Base-by-base conservation (phyloP, 139 green algal species). In the Pycnococcus provasolii region DNA sequence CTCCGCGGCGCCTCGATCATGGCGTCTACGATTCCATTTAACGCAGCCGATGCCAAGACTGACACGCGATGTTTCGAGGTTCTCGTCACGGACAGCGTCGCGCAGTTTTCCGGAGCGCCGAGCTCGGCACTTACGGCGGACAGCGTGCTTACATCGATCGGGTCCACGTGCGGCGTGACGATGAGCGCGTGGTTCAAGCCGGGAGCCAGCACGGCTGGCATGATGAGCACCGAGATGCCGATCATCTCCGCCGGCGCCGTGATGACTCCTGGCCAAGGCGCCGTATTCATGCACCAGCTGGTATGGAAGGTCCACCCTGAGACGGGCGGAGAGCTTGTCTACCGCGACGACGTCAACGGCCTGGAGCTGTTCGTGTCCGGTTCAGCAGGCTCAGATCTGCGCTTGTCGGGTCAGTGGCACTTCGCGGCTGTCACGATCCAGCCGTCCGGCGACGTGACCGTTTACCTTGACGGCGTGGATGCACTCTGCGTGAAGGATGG, bases 391-490 rank as follows among this genome's bases (percentile, higher is more conserved):
- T 26, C 26, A 26, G 26, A 26, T 26, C 26, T 26, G 26, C 26
- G 26, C 26, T 26, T 26, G 26, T 26, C 26, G 26, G 26, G 26
- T 26, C 42, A 67, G 46, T 67, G 60, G 60, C 60, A 67, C 60
- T 47, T 58, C 43, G 60, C 60, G 41, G 43, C 43, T 6, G 45
- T 67, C 60, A 67, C 60, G 5, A 52, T 67, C 9, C 6, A 8
- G 6, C 44, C 9, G 42, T 37, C 45, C 43, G 60, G 60, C 44
- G 37, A 7, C 41, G 41, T 67, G 7, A 15, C 60, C 41, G 7
- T 67, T 11, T 67, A 67, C 60, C 37, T 67, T 13, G 60, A 67
- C 60, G 60, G 60, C 11, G 43, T 47, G 41, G 60, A 67, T 11
- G 50, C 50, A 11, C 26, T 26, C 26, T 26, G 26, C 26, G 26